A percentile compares a stretch with the other conserved stretches of the same genome.
These are phyloP conservation scores for Annulohypoxylon bovei DNA, from an alignment of 495 filamentous ascomycete genomes.

Conservation along the genomic window DNA sequence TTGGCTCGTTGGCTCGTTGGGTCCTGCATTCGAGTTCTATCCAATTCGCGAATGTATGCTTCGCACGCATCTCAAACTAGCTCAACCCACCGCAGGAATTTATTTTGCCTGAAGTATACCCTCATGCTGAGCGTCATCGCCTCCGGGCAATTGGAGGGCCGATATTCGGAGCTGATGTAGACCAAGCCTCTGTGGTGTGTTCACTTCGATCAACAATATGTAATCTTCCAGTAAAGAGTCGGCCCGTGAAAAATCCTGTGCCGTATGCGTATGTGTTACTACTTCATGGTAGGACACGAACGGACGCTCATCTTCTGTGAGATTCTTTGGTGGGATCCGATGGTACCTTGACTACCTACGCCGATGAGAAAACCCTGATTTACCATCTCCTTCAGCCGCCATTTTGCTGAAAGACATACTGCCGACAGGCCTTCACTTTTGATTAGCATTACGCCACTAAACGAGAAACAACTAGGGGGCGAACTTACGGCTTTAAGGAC, in stretches of 20 bases:
- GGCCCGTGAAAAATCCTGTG: slow-evolving; percentile 31
- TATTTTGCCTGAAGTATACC: slow-evolving; percentile 26
- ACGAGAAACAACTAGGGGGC: not conserved
- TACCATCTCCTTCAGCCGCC: slow-evolving; percentile 32
- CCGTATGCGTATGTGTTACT: slow-evolving; percentile 20
- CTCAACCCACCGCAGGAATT: slow-evolving; percentile 12
- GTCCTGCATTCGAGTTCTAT: slow-evolving; percentile 29
- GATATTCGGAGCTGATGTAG: slow-evolving; percentile 32
- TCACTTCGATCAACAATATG: slow-evolving; percentile 15
- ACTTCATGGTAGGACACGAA: slow-evolving; percentile 20
- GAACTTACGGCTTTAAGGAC: slow-evolving; percentile 75
- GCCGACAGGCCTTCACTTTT: slow-evolving; percentile 55
- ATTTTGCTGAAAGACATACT: slow-evolving; percentile 55
- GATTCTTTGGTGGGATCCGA: slow-evolving; percentile 21
- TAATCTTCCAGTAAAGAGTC: slow-evolving; percentile 23
- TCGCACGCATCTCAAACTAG: slow-evolving; percentile 16
- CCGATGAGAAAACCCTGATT: not conserved
- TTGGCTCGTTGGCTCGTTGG: slow-evolving; percentile 14
- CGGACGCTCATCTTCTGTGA: slow-evolving; percentile 3
- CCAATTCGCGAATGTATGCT: slow-evolving; percentile 25
- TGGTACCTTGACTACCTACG: slow-evolving; percentile 19
- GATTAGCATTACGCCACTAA: slow-evolving; percentile 34
- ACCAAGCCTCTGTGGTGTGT: slow-evolving; percentile 5
- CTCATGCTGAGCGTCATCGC: slow-evolving; percentile 23
- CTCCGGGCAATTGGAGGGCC: slow-evolving; percentile 21